Percentiles rank a stretch among this genome's conserved stretches.
Evolutionary conservation across 2,329 filamentous ascomycete genomes (phyloP).

Genomic region (Colletotrichum sp.): DNA sequence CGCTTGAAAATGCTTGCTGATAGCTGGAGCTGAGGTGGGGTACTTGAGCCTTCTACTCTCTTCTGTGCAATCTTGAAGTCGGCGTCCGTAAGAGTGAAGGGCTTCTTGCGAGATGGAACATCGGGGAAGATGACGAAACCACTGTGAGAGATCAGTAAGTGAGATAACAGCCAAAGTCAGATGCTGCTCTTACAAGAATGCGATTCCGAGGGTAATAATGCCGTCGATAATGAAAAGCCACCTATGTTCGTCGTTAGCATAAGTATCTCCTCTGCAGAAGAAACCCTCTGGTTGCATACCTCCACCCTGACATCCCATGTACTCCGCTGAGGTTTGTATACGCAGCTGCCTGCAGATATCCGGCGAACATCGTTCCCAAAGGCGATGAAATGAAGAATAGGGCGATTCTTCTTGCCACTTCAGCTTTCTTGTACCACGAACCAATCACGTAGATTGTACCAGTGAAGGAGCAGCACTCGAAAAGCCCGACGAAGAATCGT

Average conservation of each 20-base stretch:
- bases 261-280: neutral
- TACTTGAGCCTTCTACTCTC: slow-evolving; percentile 28
- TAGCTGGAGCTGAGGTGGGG: slow-evolving; percentile 32
- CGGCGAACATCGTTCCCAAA: neutral
- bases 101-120: slow-evolving; percentile 29
- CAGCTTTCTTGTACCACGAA: neutral
- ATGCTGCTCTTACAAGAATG: neutral
- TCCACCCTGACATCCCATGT: neutral
- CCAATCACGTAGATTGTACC: neutral
- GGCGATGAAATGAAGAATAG: neutral
- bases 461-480: neutral
- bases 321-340: neutral
- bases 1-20: slow-evolving; percentile 38
- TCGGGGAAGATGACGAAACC: slow-evolving; percentile 39
- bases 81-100: slow-evolving; percentile 30
- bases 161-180: neutral
- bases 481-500: neutral
- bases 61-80: slow-evolving; percentile 32
- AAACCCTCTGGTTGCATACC: neutral
- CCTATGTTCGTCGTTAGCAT: accelerated
- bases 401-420: neutral
- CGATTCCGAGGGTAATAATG: neutral
- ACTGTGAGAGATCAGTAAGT: slow-evolving; percentile 49
- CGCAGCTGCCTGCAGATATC: neutral
- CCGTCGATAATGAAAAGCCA: neutral